Base-by-base conservation (phyloP, 2,329 filamentous ascomycete species). In the Calcarisporium arbuscula region DNA sequence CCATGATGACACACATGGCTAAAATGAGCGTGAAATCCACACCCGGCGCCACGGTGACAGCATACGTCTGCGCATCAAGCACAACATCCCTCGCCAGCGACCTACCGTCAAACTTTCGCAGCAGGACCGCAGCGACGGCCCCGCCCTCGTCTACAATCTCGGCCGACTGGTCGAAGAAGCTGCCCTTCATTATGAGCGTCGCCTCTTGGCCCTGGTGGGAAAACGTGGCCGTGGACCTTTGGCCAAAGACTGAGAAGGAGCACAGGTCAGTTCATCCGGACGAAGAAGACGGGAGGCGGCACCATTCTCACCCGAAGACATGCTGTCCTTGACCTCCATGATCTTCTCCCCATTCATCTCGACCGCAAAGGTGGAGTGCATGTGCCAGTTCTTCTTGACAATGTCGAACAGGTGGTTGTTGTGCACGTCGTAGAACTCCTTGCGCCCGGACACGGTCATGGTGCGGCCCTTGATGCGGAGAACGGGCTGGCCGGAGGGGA, bases 1-100 rank as follows among this genome's bases (percentile, higher is more conserved):
- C 81, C 40, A 85, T 59, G 40, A 72, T 77, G 34, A 85, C 77
- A 50, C 78, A 84, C 48, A 85, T 61, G 9, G 80, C 81, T 0
- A 68, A 74, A 44, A 85, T 71, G 30, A 85, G 49, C 5, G 76
- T 71, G 56, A 82, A 67, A 48, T 86, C 81, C 6, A 82, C 74
- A 12, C 73, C 73, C 0, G 80, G 76, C 2, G 78, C 78, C 6
- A 85, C 67, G 1, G 66, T 67, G 5, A 85, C 65, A 2, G 65
- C 70, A 44, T 85, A 85, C 5, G 77, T 80, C 58, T 84, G 77
- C 58, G 80, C 68, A 8, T 68, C 72, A 26, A 69, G 71, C 17
- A 82, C 52, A 3, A 81, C 50, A 46, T 83, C 68, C 20, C 75
- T 62, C 21, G 62, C 64, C 22, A 25, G 14, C 14, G 10, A 14